Percentiles rank a stretch among this genome's conserved stretches.
These are phyloP conservation scores for Silene vulgaris DNA, from an alignment of 179 eudicot species.

Conservation along the genomic window DNA sequence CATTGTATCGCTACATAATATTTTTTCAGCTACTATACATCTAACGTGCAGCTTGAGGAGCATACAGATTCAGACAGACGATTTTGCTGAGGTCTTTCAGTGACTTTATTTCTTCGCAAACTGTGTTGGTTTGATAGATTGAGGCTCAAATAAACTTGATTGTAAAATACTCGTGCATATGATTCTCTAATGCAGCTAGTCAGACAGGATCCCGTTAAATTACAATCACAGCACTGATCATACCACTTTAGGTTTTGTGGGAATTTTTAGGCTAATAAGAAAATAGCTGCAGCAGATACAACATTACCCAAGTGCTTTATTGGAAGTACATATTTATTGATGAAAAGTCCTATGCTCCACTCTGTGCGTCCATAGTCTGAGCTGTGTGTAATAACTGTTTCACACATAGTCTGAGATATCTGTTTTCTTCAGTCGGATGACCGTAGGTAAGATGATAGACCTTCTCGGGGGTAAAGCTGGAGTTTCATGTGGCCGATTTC, in stretches of 20 bases:
- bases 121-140: background rate
- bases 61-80: background rate
- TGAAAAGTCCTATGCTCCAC: no score
- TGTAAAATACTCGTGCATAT: no score
- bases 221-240: background rate
- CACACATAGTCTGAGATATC: constrained; percentile 2
- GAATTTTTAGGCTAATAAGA: background rate
- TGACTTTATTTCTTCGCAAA: no score
- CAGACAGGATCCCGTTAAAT: background rate
- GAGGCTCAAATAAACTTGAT: background rate
- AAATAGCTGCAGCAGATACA: background rate
- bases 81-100: background rate
- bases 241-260: constrained; percentile 1
- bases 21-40: no score
- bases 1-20: no score
- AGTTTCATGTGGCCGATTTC: constrained; percentile 77
- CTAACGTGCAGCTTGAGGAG: no score
- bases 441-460: constrained; percentile 98
- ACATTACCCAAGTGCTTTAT: no score
- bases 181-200: background rate
- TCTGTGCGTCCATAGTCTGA: background rate
- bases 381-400: no score
- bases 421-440: constrained; percentile 71
- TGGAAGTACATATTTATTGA: no score
- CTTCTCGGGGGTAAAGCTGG: constrained; percentile 98